A percentile compares a stretch with the other conserved stretches of the same genome.
phyloP scores from a whole-genome alignment of 306 rosid genomes.

The Begonia fuchsioides region DNA sequence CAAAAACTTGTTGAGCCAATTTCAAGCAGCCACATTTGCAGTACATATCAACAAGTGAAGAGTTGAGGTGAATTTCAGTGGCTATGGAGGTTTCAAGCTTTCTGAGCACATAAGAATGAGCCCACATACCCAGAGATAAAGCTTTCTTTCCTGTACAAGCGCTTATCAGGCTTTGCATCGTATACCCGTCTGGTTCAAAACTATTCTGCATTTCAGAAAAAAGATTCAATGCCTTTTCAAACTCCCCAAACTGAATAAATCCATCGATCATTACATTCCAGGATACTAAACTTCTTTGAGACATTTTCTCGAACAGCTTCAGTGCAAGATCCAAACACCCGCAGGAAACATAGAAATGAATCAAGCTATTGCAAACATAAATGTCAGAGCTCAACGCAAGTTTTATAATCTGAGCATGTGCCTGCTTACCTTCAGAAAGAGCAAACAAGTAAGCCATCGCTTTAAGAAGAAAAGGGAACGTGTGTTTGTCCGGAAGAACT shows the following conservation, averaged over 20 bases:
- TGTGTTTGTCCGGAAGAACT: constrained; percentile 38
- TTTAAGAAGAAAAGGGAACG: constrained; percentile 60
- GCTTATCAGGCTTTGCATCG: constrained; percentile 58
- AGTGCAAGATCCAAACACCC: constrained; percentile 43
- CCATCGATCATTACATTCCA: constrained; percentile 77
- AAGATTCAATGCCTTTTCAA: constrained; percentile 30
- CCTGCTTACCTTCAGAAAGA: constrained; percentile 52
- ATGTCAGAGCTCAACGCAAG: constrained; percentile 46
- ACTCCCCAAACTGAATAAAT: constrained; percentile 32
- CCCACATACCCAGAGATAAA: constrained; percentile 67
- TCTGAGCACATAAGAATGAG: constrained; percentile 49
- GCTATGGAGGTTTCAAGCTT: constrained; percentile 14
- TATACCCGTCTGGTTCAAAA: constrained; percentile 57
- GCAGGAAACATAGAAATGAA: constrained; percentile 61
- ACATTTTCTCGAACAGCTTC: constrained; percentile 41
- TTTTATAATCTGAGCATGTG: constrained; percentile 45
- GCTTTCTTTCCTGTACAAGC: constrained; percentile 73
- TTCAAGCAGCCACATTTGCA: constrained; percentile 59
- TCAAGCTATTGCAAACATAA: constrained; percentile 52
- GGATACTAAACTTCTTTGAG: constrained; percentile 41
- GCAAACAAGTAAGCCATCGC: constrained; percentile 58
- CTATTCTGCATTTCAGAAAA: constrained; percentile 41
- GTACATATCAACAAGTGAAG: constrained; percentile 69
- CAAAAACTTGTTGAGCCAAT: constrained; percentile 50
- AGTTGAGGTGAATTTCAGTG: constrained; percentile 32